Evolutionary conservation across 1,284 basidiomycete species (phyloP).

Genomic region (Mycena sp.): DNA sequence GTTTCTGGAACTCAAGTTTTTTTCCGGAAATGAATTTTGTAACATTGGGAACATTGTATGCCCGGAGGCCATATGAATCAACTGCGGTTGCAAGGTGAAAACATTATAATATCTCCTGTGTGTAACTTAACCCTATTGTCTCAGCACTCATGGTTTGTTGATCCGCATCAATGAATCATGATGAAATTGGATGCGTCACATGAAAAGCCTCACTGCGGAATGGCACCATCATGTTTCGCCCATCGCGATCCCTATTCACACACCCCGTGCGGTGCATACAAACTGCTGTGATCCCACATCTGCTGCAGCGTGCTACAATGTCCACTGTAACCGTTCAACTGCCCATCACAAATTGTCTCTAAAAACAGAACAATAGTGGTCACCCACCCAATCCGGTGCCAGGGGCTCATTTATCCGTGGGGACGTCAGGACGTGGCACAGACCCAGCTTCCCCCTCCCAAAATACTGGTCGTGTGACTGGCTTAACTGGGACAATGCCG

Average conservation of each 20-base stretch:
- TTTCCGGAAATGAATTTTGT: no score
- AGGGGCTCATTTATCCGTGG: neutral
- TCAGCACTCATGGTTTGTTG: no score
- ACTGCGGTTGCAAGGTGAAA: no score
- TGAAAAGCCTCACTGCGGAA: no score
- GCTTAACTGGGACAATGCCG: neutral
- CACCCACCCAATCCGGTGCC: neutral
- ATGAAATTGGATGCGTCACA: no score
- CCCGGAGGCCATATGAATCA: no score
- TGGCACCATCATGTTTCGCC: neutral
- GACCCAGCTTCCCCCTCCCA: neutral
- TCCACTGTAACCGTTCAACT: neutral
- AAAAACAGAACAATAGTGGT: neutral
- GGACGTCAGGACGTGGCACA: neutral
- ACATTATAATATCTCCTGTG: no score
- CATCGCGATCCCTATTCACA: neutral
- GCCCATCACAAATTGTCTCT: neutral
- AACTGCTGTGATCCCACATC: neutral
- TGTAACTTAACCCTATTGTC: no score
- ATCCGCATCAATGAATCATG: no score
- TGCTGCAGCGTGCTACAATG: neutral
- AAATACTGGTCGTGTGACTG: conserved; percentile 4
- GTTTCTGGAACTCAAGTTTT: no score
- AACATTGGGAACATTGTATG: no score
- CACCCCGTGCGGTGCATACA: neutral